Evolutionary conservation across 495 filamentous ascomycete species (phyloP).

Genomic region (Lophium mytilinum): DNA sequence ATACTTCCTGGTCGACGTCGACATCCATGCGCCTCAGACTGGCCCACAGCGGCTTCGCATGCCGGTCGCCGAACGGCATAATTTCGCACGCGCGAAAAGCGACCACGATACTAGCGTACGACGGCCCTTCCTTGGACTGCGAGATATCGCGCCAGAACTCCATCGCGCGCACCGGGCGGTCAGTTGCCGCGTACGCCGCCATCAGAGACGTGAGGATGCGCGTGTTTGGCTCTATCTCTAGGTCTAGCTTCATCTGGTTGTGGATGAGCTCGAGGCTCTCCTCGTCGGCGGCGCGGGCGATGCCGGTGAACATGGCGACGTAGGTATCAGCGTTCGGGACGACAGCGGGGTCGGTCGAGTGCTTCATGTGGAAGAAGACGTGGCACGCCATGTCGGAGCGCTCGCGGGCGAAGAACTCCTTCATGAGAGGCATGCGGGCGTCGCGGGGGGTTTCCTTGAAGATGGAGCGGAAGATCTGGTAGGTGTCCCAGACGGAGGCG

Average conservation of each 20-base stretch:
- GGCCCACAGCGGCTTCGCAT: constrained; percentile 65
- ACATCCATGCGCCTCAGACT: constrained; percentile 69
- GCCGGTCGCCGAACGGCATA: constrained; percentile 48
- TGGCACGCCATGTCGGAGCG: constrained; percentile 74
- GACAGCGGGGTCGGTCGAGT: constrained; percentile 45
- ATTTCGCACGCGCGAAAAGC: constrained; percentile 69
- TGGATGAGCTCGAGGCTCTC: constrained; percentile 66
- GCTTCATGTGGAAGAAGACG: constrained; percentile 85
- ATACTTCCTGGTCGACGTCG: constrained; percentile 61
- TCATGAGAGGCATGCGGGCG: constrained; percentile 67
- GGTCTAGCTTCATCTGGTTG: constrained; percentile 89
- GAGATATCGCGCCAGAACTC: constrained; percentile 77
- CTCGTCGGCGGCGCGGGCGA: constrained; percentile 54
- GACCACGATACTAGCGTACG: constrained; percentile 65
- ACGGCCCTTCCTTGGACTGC: constrained; percentile 70
- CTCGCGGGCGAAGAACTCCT: constrained; percentile 65
- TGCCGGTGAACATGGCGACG: constrained; percentile 63
- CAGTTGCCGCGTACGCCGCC: constrained; percentile 68
- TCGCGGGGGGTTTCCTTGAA: constrained; percentile 64
- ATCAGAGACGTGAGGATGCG: constrained; percentile 73
- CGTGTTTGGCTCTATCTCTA: constrained; percentile 67
- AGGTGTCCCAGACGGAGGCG: constrained; percentile 68
- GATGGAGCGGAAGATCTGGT: constrained; percentile 63
- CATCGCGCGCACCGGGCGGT: constrained; percentile 53
- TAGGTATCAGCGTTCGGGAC: constrained; percentile 69